Evolutionary conservation across 352 stramenopile species (phyloP).

Genomic region (Globisporangium heterothallicum): DNA sequence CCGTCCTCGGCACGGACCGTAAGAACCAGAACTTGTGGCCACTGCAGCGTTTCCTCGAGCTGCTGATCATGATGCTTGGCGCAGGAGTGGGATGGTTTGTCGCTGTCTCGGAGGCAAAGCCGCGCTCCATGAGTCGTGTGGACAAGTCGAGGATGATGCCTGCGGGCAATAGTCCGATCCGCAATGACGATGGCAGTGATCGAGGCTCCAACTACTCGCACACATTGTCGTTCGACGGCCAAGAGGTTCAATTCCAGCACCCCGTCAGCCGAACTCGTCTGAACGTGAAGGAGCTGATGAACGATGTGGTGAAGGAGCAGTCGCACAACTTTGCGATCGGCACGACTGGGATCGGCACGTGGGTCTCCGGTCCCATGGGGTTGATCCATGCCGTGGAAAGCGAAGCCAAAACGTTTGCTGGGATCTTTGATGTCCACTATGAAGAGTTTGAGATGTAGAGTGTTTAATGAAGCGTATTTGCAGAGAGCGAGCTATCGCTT

Average conservation of each 20-base stretch:
- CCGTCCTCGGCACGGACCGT: constrained; percentile 49
- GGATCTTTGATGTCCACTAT: constrained; percentile 87
- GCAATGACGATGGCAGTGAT: constrained; percentile 37
- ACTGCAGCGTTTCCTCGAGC: constrained; percentile 72
- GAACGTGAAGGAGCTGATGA: constrained; percentile 75
- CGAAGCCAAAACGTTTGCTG: constrained; percentile 67
- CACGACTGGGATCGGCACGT: constrained; percentile 74
- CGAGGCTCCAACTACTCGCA: constrained; percentile 60
- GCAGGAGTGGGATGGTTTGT: constrained; percentile 55
- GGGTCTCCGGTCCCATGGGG: constrained; percentile 78
- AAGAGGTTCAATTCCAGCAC: constrained; percentile 75
- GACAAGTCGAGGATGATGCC: constrained; percentile 69
- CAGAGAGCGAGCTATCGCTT: too few species aligned
- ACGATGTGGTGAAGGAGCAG: constrained; percentile 79
- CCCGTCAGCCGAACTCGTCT: constrained; percentile 58
- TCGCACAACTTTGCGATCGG: constrained; percentile 81
- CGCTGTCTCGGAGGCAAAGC: constrained; percentile 57
- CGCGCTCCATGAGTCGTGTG: constrained; percentile 67
- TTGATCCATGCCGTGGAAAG: constrained; percentile 75
- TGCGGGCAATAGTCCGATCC: constrained; percentile 24
- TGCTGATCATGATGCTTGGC: constrained; percentile 63
- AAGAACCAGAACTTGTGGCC: constrained; percentile 79
- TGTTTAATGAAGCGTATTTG: too few species aligned
- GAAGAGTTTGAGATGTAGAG: constrained; percentile 87
- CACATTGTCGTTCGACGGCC: constrained; percentile 71